Evolutionary conservation across 768 basidiomycete genomes (phyloP), one percentile per base, ranked within the genome.

Genomic region (Rhodosporidiobolus odoratus): DNA sequence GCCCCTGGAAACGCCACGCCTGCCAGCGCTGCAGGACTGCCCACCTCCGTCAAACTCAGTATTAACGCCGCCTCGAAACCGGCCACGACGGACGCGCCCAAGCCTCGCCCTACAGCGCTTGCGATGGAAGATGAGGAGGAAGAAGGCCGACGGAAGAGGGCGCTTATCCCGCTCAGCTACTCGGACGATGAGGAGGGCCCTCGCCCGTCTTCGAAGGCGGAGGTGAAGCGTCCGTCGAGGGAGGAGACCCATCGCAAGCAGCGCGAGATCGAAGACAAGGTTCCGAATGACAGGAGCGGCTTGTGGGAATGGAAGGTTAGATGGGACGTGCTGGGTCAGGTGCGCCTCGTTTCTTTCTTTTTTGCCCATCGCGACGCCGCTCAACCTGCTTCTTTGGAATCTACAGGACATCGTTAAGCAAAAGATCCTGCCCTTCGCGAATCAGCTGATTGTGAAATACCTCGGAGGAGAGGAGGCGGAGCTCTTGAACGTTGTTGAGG

Each of bases 401-500:
- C 2, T 21, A 19, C 71, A 77, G 76, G 60, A 65, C 56, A 66
- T 78, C 43, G 35, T 78, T 54, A 61, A 65, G 21, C 40, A 56
- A 32, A 73, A 73, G 58, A 47, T 78, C 23, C 54, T 59, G 48
- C 77, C 76, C 3, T 76, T 70, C 45, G 68, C 70, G 10, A 72
- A 56, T 56, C 66, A 70, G 59, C 65, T 69, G 34, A 76, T 76
- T 58, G 74, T 77, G 45, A 75, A 74, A 60, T 76, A 76, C 54
- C 69, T 78, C 34, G 77, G 77, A 30, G 53, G 62, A 15, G 77
- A 75, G 60, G 77, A 78, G 65, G 59, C 71, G 6, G 77, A 78
- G 68, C 66, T 78, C 25, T 56, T 78, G 23, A 72, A 43, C 56
- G 73, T 68, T n/a, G 76, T 77, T 16, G 35, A 72, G 40, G 74